Evolutionary conservation across 2,329 filamentous ascomycete genomes (phyloP), one percentile per base, ranked within the genome.

Genomic region (Aureobasidium subglaciale): DNA sequence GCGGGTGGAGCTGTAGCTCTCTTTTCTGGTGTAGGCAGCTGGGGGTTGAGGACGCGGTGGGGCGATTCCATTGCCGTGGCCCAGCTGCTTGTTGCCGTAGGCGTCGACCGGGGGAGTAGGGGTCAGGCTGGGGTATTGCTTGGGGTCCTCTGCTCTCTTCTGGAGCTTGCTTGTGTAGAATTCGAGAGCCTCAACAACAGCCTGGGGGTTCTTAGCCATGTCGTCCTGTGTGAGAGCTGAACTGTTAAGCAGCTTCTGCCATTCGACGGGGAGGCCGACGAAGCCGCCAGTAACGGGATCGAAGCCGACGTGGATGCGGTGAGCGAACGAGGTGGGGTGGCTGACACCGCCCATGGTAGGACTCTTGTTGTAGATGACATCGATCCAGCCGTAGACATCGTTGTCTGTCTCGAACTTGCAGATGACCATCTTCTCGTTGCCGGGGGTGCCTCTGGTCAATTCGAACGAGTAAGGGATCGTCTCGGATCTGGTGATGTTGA

Each of bases 181-280:
- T 68, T 91, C 86, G 16, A 92, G 75, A 41, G 90, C 88, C 68
- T 92, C 88, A 55, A 90, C 54, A 48, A 78, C 76, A 27, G 75
- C 76, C 60, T 78, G 75, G 5, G 93, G 93, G 67, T 99, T 96
- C 67, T 93, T 91, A 73, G 95, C 90, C 72, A 97, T 97, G 70
- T 99, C 93, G 66, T 99, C 93, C 73, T 96, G 96, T 58, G 93
- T 97, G 66, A 99, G 93, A 57, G 93, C 93, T 2, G 93, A 97
- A 8, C 90, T 91, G 66, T 93, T 97, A 62, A 99, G 79, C 50
- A 99, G 79, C 72, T 95, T 95, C 67, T 95, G 93, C 93, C 93
- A 99, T 75, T 99, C 93, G 5, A 90, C 86, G 1, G 93, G 93
- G 63, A 99, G 73, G 35, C 93, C 93, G 45, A 95, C 90, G 66